Base-by-base conservation (phyloP, 208 protist genomes). In the Leishmania major region DNA sequence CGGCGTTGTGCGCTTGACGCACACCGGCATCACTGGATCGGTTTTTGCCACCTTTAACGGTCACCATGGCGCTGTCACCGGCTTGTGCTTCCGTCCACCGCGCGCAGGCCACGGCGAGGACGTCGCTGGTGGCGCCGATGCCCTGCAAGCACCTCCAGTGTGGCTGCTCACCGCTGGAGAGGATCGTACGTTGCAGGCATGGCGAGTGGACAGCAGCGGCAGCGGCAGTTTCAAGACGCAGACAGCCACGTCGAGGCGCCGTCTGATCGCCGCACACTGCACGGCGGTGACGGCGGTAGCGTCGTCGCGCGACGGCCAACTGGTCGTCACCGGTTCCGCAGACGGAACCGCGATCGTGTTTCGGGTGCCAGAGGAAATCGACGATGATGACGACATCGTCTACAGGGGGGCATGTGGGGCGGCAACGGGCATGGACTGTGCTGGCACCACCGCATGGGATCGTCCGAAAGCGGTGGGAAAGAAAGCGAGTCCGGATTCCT, bases 331-430 rank as follows among this genome's bases (percentile, higher is more conserved):
- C 5, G 92, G 86, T 37, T 88, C 85, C 28, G 88, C 85, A 1
- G 91, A 94, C 43, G 94, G 94, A 19, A 78, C 77, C 1, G 93
- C 92, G 10, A 79, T 94, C 47, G 91, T 96, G 28, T 97, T 94
- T 72, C 75, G 70, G 28, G 72, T 49, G 11, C 37, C 66, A 0
- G 75, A 84, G 62, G 82, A 71, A 2, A 77, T 31, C 8, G 60
- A 75, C 1, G 45, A 75, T 1, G 45, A 35, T 31, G 69, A 78
- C 60, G 25, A 75, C 86, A 55, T 78, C 37, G 72, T 10, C n/a
- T 59, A 45, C 17, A 17, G 8, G 62, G 31, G n/a, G 57, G 35
- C 45, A 57, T 0, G 43, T 59, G 40, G 47, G 37, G n/a, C 45
- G 8, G 47, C 53, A 51, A 31, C 28, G 6, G 25, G 28, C 45